These are phyloP conservation scores for Candida labiduridarum DNA, from an alignment of 1,139 yeast species.

Conservation along the genomic window DNA sequence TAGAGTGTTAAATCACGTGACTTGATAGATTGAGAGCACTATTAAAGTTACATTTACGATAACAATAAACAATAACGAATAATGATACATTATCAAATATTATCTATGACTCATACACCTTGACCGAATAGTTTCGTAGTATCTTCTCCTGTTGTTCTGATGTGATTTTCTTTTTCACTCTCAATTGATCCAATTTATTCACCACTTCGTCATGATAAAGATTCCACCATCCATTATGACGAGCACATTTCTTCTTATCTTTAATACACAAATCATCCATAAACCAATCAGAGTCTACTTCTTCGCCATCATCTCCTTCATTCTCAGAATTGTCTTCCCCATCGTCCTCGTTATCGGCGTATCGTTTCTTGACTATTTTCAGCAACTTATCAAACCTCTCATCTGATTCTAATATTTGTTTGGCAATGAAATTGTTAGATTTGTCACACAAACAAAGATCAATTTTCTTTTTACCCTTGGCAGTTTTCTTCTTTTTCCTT, in stretches of 20 bases:
- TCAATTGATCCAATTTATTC: constrained; percentile 31
- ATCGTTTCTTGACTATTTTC: constrained; percentile 4
- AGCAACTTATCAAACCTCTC: constrained; percentile 17
- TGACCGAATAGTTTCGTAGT: constrained; percentile 38
- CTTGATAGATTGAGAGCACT: too few species aligned
- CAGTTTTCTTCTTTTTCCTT: constrained; percentile 28
- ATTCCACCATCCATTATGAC: constrained; percentile 70
- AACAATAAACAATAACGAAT: too few species aligned
- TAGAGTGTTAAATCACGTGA: too few species aligned
- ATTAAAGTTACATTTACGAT: too few species aligned
- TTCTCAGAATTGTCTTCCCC: constrained; percentile 15
- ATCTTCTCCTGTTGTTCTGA: constrained; percentile 26
- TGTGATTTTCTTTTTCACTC: constrained; percentile 21
- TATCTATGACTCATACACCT: constrained; percentile 30
- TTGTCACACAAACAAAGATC: constrained; percentile 39
- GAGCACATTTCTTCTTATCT: constrained; percentile 67
- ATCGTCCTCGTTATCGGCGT: constrained; percentile 5
- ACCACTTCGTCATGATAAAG: constrained; percentile 51
- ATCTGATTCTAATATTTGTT: constrained; percentile 20
- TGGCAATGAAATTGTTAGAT: constrained; percentile 15
- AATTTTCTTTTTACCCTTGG: constrained; percentile 27
- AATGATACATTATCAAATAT: background rate
- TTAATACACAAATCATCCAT: constrained; percentile 47
- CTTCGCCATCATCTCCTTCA: constrained; percentile 17
- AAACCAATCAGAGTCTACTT: constrained; percentile 23